Conservation (phyloP, 1,139 yeast species). For the Sugiyamaella grinbergsii region DNA sequence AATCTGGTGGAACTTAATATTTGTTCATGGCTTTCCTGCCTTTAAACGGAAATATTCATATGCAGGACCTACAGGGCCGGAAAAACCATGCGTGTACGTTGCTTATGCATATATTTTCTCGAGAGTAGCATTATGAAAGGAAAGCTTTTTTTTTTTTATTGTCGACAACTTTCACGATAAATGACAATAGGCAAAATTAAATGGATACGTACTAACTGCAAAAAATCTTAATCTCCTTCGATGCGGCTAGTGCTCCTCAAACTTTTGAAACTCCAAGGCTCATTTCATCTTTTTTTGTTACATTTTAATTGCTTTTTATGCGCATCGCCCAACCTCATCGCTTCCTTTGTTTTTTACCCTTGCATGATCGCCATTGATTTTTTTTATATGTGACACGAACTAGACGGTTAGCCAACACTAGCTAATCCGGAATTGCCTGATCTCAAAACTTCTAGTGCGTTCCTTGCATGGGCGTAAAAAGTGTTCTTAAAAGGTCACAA, state of each 20-base stretch:
- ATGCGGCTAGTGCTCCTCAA: too few relatives aligned
- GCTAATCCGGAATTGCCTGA: background rate
- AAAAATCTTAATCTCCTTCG: too few relatives aligned
- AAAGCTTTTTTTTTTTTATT: too few relatives aligned
- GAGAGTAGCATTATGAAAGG: too few relatives aligned
- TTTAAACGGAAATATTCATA: background rate
- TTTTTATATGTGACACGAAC: background rate
- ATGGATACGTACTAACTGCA: too few relatives aligned
- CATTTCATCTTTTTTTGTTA: too few relatives aligned
- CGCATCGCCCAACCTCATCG: background rate
- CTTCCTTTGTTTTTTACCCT: background rate
- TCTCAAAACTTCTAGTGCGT: background rate
- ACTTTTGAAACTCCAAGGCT: too few relatives aligned
- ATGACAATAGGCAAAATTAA: too few relatives aligned
- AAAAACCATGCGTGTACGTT: background rate
- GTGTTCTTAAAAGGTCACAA: background rate
- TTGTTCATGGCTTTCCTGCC: too few relatives aligned
- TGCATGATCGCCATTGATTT: background rate
- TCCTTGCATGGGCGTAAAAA: background rate
- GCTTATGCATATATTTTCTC: background rate
- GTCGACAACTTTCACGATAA: too few relatives aligned
- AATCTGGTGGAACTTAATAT: background rate
- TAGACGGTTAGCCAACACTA: background rate
- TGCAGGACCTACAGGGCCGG: slow-evolving; percentile 4
- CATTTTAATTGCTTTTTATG: background rate